Evolutionary conservation across 768 basidiomycete genomes (phyloP), one percentile per base, ranked within the genome.

Genomic region (Leccinum disarticulatum): DNA sequence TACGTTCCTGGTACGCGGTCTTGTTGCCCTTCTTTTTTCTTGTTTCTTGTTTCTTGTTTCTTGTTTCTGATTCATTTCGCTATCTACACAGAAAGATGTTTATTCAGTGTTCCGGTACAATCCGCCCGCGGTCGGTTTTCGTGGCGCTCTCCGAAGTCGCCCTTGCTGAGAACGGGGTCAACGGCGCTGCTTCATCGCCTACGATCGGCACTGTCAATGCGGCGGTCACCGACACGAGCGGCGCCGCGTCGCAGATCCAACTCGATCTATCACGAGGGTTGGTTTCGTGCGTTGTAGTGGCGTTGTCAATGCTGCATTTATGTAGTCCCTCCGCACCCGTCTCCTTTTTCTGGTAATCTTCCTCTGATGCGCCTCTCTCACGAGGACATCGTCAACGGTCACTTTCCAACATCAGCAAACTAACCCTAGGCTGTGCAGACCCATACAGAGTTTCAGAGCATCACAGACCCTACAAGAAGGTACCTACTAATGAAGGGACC

Each of bases 191-290:
- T 0, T 87, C 89, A 1, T 76, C 78, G 1, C 62, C 87, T 0
- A 89, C 88, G 7, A 80, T 87, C 52, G 87, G 84, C 2, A 73
- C 80, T 0, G 79, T 74, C 13, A 72, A 78, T 11, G 78, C 84
- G 2, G 72, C 79, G 6, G 79, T 86, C 11, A 79, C 81, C 6
- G 63, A 36, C 30, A 27, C 36, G 1, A 65, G 19, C 47, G 58
- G 52, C 30, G 65, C 65, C 3, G 14, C 36, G n/a, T 50, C 56
- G 6, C 46, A 36, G 10, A 19, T 3, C 51, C 22, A 27, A 64
- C n/a, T 43, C n/a, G 10, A 11, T 19, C 9, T 43, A n/a, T 43
- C 13, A 52, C 27, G 30, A 3, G 43, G 52, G 17, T 9, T 49
- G n/a, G 13, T 63, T 0, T 7, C 36, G 17, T 57, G 48, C 3